Conservation (phyloP, 129 eudicot species). For the Escallonia rubra region DNA sequence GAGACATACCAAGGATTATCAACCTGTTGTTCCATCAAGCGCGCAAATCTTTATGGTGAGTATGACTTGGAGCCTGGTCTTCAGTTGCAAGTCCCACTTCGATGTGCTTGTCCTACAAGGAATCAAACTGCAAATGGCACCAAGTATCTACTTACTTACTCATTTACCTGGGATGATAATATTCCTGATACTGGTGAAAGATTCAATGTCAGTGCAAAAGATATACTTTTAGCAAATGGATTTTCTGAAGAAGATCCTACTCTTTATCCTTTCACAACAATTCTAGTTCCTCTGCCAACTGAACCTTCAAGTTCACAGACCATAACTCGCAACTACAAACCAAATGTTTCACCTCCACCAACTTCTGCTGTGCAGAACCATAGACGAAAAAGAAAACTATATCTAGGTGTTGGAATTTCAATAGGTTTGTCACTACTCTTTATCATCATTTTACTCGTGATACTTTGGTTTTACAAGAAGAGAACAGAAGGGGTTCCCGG, state of each 20-base stretch:
- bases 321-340: slow-evolving; percentile 6
- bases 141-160: slow-evolving; percentile 47
- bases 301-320: slow-evolving; percentile 37
- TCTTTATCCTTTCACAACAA: slow-evolving; percentile 51
- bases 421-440: slow-evolving; percentile 23
- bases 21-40: slow-evolving; percentile 37
- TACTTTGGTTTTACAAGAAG: slow-evolving; percentile 21
- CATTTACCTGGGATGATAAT: slow-evolving; percentile 25
- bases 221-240: slow-evolving; percentile 39
- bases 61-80: slow-evolving; percentile 18
- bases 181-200: slow-evolving; percentile 17
- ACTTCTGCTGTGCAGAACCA: slow-evolving; percentile 8
- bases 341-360: slow-evolving; percentile 13
- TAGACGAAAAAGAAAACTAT: slow-evolving; percentile 18
- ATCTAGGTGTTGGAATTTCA: slow-evolving; percentile 16
- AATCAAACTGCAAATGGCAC: slow-evolving; percentile 33
- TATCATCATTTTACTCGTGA: slow-evolving; percentile 6
- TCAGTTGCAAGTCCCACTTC: slow-evolving; percentile 44
- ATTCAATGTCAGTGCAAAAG: slow-evolving; percentile 32
- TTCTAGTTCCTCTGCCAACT: slow-evolving; percentile 44
- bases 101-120: slow-evolving; percentile 69
- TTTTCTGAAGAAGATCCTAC: slow-evolving; percentile 18
- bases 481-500: slow-evolving; percentile 1
- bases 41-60: slow-evolving; percentile 22
- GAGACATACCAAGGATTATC: slow-evolving; percentile 47